phyloP scores from a whole-genome alignment of 257 asterid genomes.

The Coffea canephora region DNA sequence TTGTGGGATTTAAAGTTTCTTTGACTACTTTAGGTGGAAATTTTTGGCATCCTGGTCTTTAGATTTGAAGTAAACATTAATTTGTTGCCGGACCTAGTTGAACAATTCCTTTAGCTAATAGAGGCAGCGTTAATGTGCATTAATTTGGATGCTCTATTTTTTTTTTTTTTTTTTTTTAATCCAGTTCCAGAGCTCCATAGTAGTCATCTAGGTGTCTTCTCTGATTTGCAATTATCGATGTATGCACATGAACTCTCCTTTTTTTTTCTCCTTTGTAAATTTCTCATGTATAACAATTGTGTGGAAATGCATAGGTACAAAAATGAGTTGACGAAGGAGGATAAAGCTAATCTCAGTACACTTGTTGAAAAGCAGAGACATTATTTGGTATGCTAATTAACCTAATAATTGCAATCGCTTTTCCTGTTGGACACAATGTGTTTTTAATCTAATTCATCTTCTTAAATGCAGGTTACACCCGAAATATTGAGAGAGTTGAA shows the following conservation, averaged over 20 bases:
- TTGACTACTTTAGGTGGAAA: neutral
- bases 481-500: conserved; percentile 84
- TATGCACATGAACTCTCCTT: too few relatives aligned
- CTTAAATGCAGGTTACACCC: conserved; percentile 74
- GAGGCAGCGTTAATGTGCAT: neutral
- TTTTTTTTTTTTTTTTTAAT: neutral
- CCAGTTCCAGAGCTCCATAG: neutral
- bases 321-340: conserved; percentile 79
- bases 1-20: neutral
- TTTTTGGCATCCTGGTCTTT: neutral
- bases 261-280: neutral
- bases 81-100: neutral
- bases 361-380: conserved; percentile 77
- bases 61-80: conserved; percentile 1
- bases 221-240: neutral
- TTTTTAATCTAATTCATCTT: neutral
- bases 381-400: conserved; percentile 55
- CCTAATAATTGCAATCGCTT: conserved; percentile 8
- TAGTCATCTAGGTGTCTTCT: neutral
- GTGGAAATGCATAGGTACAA: conserved; percentile 56
- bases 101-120: neutral
- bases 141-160: neutral
- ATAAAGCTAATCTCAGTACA: conserved; percentile 54
- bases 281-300: neutral
- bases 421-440: neutral